Base-by-base conservation (phyloP, 2,329 filamentous ascomycete species). In the Orbilia quercus region DNA sequence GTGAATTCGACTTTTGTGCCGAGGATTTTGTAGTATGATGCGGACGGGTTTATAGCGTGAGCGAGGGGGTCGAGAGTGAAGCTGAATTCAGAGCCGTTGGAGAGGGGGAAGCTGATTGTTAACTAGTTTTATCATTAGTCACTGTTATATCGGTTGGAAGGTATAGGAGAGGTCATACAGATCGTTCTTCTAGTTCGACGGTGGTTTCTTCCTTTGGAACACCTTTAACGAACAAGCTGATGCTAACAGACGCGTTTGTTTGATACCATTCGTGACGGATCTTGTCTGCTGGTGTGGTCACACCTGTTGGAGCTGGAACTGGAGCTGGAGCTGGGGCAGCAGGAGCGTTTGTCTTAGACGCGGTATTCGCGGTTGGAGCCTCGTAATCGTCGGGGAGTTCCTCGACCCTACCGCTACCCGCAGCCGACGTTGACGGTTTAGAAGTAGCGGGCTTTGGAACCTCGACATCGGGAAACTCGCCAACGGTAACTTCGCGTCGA, bases 1-100 rank as follows among this genome's bases (percentile, higher is more conserved):
- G 83, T 85, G 38, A 96, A 82, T 80, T 96, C 92, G 60, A 96
- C 84, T 80, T 96, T 96, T 78, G 88, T 91, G 1, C 89, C 84
- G 44, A 90, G 89, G 60, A 96, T 85, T 0, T 84, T 85, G 76
- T 83, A 86, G 47, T 84, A 89, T 18, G 87, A 91, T 31, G 84
- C 81, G 0, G 83, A 78, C 0, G 86, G 80, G 58, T 91, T 85
- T 77, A 96, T 88, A 7, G 84, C 79, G 12, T 85, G 87, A 79
- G 85, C 92, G 2, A 94, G 85, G 4, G 90, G 77, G 40, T 78
- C 75, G 1, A 85, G 88, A 16, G 88, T 84, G 45, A 92, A 84
- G 0, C 83, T 84, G 78, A 87, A 89, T 72, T 86, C 84, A 75
- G 86, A 90, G 44, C 85, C 84, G 28, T 76, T 71, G 16, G 82